These are phyloP conservation scores for Fusarium chlamydosporum DNA, from an alignment of 2,329 filamentous ascomycete species.

Conservation along the genomic window DNA sequence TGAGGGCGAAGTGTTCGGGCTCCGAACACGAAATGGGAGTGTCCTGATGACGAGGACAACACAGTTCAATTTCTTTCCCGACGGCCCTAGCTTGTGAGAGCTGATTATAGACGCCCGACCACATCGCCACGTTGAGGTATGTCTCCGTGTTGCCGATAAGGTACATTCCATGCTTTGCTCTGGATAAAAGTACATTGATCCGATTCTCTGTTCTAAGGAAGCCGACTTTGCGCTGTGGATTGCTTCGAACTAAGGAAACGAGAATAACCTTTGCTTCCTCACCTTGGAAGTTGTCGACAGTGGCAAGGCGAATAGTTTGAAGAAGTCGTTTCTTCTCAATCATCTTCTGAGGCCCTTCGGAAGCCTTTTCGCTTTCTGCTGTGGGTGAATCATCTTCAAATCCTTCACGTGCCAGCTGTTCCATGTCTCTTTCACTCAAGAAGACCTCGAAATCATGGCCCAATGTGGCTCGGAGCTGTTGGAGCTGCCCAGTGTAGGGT, in stretches of 20 bases:
- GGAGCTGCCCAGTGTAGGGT: conserved; percentile 71
- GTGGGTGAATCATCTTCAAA: neutral
- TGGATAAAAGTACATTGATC: conserved; percentile 76
- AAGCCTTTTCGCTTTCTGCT: neutral
- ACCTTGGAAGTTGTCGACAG: conserved; percentile 83
- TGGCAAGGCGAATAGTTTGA: conserved; percentile 69
- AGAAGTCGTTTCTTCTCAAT: conserved; percentile 57
- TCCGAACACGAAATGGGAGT: conserved; percentile 62
- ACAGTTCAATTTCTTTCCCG: conserved; percentile 65
- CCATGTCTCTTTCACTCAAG: conserved; percentile 73
- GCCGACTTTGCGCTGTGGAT: conserved; percentile 68
- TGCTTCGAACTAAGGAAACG: conserved; percentile 79
- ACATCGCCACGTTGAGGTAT: conserved; percentile 70
- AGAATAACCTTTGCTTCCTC: conserved; percentile 81
- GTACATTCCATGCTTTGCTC: conserved; percentile 77
- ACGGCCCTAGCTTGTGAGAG: conserved; percentile 56
- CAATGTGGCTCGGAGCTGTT: conserved; percentile 64
- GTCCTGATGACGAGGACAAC: conserved; percentile 71
- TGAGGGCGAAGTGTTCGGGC: conserved; percentile 68
- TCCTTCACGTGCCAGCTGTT: conserved; percentile 58
- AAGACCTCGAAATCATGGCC: conserved; percentile 69
- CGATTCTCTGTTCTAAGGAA: conserved; percentile 77
- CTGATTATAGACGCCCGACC: conserved; percentile 34
- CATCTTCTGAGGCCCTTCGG: neutral
- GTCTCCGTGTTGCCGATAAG: conserved; percentile 76